Percentiles rank a stretch among this genome's conserved stretches.
phyloP scores from a whole-genome alignment of 2,329 filamentous ascomycete genomes.

The Pseudofabraea citricarpa region DNA sequence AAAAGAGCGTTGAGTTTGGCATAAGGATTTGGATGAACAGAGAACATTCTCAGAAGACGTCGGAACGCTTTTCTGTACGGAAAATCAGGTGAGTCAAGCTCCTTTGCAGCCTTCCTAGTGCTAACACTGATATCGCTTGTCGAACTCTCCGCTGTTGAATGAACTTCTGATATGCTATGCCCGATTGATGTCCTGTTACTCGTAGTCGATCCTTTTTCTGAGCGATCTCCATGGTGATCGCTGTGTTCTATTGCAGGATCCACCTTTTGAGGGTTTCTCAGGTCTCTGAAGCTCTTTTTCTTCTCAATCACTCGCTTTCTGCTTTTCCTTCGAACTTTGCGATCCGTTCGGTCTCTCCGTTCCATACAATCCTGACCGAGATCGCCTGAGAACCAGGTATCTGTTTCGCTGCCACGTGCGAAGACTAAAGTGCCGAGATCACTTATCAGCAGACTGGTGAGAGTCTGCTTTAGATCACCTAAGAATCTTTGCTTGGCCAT shows the following conservation, averaged over 20 bases:
- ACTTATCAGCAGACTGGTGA: constrained; percentile 81
- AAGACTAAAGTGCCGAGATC: constrained; percentile 86
- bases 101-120: constrained; percentile 19
- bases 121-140: constrained; percentile 20
- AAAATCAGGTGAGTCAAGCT: constrained; percentile 48
- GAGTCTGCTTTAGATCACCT: constrained; percentile 67
- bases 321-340: constrained; percentile 34
- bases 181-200: constrained; percentile 16
- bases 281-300: constrained; percentile 64
- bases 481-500: constrained; percentile 77
- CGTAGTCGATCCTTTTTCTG: constrained; percentile 19
- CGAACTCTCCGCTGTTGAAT: constrained; percentile 22
- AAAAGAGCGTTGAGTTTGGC: constrained; percentile 78
- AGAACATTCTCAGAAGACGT: constrained; percentile 78
- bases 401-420: constrained; percentile 79
- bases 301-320: constrained; percentile 53
- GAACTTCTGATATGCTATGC: constrained; percentile 13
- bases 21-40: constrained; percentile 82
- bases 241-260: constrained; percentile 17
- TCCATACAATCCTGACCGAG: constrained; percentile 61
- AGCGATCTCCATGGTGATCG: constrained; percentile 9
- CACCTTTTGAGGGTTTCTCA: constrained; percentile 46
- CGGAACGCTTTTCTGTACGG: constrained; percentile 78
- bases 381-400: constrained; percentile 68
- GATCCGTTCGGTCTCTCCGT: constrained; percentile 54